Base-by-base conservation (phyloP, 73 alveolate genomes). In the Tetrahymena borealis region DNA sequence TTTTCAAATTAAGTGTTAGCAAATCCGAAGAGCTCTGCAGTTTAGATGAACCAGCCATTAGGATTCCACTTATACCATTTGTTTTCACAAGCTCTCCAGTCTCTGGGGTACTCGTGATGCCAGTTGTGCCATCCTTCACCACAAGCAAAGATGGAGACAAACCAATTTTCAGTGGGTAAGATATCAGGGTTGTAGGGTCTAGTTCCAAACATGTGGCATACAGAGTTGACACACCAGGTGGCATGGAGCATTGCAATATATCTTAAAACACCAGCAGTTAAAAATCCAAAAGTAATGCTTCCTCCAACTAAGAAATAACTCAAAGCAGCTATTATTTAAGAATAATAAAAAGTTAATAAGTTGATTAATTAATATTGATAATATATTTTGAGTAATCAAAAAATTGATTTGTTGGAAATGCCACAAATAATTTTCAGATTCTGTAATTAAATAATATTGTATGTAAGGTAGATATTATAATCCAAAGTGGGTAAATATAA, bases 91-190 rank as follows among this genome's bases (percentile, higher is more conserved):
- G 77, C 91, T 79, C 43, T 79, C 91, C 91, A 79, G 32, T 79
- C 91, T 79, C 43, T 79, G 16, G 94, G 94, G 39, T 39, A 41
- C 20, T 33, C 94, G 24, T 91, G 94, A 41, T 91, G 94, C 94
- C 94, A 91, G 33, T 91, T 91, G 92, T 91, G 94, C 94, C 94
- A 91, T 24, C 94, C 94, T 78, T 91, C 94, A 36, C 94, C 94
- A 28, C 37, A 5, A 38, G 94, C 40, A 39, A 38, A 35, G 33
- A 35, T 20, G 1, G 94, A 35, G 35, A 91, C 91, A 36, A 38
- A 39, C 24, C 11, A 28, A 33, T 39, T 91, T 31, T 91, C 94
- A 31, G 91, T 78, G 16, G 94, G 91, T 39, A 39, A 35, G 2
- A 38, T 91, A 28, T 91, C 37, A 6, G 37, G 39, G 91, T 91